Evolutionary conservation across 305 asterid species (phyloP).

Genomic region (Rubia tinctorum): DNA sequence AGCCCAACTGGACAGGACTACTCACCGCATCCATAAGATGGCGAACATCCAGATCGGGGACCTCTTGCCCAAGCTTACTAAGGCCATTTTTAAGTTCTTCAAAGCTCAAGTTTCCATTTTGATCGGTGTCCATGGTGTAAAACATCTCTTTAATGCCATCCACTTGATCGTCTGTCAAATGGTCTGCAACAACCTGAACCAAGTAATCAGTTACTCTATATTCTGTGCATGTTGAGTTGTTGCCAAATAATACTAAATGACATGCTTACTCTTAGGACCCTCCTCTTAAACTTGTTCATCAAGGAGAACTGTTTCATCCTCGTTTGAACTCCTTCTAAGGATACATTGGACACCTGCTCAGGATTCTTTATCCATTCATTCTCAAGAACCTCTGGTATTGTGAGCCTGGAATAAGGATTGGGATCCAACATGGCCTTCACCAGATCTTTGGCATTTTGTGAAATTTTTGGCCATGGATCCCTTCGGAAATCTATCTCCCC

Average conservation of each 20-base stretch:
- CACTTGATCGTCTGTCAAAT: constrained; percentile 70
- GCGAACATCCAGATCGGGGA: constrained; percentile 67
- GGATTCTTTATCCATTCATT: constrained; percentile 79
- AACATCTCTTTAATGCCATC: constrained; percentile 60
- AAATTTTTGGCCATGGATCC: constrained; percentile 92
- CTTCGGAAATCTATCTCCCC: constrained; percentile 64
- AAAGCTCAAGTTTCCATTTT: constrained; percentile 66
- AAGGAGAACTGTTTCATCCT: constrained; percentile 83
- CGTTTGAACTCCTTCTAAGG: constrained; percentile 60
- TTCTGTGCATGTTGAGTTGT: not conserved
- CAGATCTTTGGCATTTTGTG: constrained; percentile 70
- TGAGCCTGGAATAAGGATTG: constrained; percentile 57
- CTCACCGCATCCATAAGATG: constrained; percentile 74
- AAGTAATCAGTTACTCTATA: not conserved
- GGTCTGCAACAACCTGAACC: constrained; percentile 69
- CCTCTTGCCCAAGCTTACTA: constrained; percentile 51
- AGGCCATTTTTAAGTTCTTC: constrained; percentile 77
- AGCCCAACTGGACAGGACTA: not conserved
- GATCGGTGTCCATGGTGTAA: constrained; percentile 72
- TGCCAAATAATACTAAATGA: not conserved
- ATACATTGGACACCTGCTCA: constrained; percentile 53
- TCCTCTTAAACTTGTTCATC: constrained; percentile 94
- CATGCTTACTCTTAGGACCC: constrained; percentile 69
- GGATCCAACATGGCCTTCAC: constrained; percentile 76
- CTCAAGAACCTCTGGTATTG: constrained; percentile 62